phyloP scores from a whole-genome alignment of 208 protist species.

The Wallacemonas sp. region DNA sequence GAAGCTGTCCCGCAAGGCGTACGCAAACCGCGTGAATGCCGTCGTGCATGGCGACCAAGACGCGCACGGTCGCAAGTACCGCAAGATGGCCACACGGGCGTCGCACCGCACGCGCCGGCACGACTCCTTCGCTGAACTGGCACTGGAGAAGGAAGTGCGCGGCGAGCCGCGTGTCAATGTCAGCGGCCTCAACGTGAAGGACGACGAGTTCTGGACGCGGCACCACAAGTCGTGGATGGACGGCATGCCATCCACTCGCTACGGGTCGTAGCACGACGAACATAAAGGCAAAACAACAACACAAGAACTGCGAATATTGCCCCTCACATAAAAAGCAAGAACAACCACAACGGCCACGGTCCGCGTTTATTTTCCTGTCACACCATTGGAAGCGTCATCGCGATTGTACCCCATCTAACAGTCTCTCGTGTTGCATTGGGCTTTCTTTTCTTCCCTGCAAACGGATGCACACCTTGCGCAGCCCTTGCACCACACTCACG shows the following conservation, averaged over 20 bases:
- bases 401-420: too few relatives aligned
- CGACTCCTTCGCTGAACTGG: conserved; percentile 72
- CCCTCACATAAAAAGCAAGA: too few relatives aligned
- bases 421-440: too few relatives aligned
- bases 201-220: conserved; percentile 50
- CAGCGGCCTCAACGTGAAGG: conserved; percentile 33
- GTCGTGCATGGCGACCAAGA: conserved; percentile 88
- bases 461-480: too few relatives aligned
- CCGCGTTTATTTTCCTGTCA: too few relatives aligned
- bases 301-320: too few relatives aligned
- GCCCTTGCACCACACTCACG: too few relatives aligned
- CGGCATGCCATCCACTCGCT: conserved; percentile 58
- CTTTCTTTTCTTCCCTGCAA: too few relatives aligned
- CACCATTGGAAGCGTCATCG: too few relatives aligned
- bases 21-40: conserved; percentile 87
- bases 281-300: too few relatives aligned
- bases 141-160: conserved; percentile 77
- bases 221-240: conserved; percentile 51
- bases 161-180: conserved; percentile 65
- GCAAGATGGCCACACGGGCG: conserved; percentile 47
- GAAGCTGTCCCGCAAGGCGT: conserved; percentile 77
- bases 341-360: too few relatives aligned
- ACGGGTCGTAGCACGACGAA: conserved; percentile 20
- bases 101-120: conserved; percentile 57
- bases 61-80: conserved; percentile 78